phyloP scores from a whole-genome alignment of 75 land plant genomes.

The Pinus albicaulis region DNA sequence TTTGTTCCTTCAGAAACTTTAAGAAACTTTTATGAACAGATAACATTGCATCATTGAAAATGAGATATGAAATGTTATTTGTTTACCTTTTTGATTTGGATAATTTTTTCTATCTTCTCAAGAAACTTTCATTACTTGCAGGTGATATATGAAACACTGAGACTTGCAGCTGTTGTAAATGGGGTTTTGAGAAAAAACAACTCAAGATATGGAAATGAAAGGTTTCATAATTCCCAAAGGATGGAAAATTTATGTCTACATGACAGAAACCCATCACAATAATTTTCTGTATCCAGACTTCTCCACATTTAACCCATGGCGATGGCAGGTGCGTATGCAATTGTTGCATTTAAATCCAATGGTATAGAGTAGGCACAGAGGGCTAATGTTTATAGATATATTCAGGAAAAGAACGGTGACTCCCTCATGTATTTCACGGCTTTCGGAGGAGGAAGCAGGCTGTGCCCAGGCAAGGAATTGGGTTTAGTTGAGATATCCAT shows the following conservation, averaged over 20 bases:
- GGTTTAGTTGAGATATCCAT: constrained; percentile 41
- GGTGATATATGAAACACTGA: constrained; percentile 84
- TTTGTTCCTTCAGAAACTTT: too few species aligned
- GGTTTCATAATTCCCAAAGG: constrained; percentile 80
- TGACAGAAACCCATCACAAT: constrained; percentile 66
- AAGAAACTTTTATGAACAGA: too few species aligned
- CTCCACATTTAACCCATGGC: constrained; percentile 72
- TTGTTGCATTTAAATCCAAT: too few species aligned
- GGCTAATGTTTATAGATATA: neutral
- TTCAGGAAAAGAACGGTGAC: constrained; percentile 42
- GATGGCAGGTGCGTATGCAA: constrained; percentile 45
- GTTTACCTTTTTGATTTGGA: neutral
- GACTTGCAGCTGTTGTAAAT: constrained; percentile 72
- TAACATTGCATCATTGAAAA: too few species aligned
- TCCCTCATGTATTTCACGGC: constrained; percentile 29
- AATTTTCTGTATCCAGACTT: constrained; percentile 60
- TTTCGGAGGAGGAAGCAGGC: constrained; percentile 69
- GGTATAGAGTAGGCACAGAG: neutral
- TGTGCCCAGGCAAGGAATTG: constrained; percentile 76
- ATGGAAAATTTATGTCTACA: constrained; percentile 78
- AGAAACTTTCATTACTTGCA: constrained; percentile 11
- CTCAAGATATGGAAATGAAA: constrained; percentile 65
- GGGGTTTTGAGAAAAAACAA: constrained; percentile 74
- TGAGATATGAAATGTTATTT: neutral
- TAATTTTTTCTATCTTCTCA: neutral